phyloP scores from a whole-genome alignment of 192 early-diverging fungal genomes.

The Gaertneriomyces sp. region DNA sequence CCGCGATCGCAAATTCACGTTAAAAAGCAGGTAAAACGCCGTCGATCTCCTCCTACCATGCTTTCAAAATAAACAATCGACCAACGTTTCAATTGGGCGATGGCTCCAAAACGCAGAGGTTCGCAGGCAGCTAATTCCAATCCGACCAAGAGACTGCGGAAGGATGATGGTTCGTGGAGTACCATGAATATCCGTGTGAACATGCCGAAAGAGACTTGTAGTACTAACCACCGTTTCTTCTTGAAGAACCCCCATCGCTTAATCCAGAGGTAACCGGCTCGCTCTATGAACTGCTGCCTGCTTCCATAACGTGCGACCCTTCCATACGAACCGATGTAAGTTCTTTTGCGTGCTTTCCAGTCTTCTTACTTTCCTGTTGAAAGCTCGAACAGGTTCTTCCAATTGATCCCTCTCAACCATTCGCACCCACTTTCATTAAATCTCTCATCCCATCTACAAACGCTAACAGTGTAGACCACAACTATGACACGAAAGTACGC shows the following conservation, averaged over 20 bases:
- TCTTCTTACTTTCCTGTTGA: not conserved
- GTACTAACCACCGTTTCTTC: not conserved
- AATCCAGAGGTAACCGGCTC: conserved; percentile 20
- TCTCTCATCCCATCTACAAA: conserved; percentile 7
- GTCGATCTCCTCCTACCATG: not conserved
- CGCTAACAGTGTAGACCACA: conserved; percentile 14
- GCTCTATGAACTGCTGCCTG: conserved; percentile 22
- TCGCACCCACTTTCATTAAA: conserved; percentile 14
- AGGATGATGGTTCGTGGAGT: too few relatives aligned
- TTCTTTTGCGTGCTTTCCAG: not conserved
- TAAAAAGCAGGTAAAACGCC: too few relatives aligned
- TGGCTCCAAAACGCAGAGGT: too few relatives aligned
- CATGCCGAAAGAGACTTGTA: too few relatives aligned
- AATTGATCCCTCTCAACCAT: not conserved
- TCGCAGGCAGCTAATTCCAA: too few relatives aligned
- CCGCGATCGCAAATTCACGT: too few relatives aligned
- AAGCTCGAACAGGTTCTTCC: not conserved
- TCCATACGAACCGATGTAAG: not conserved
- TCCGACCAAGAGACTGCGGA: too few relatives aligned
- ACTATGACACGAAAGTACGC: conserved; percentile 48
- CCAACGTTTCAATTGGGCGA: not conserved
- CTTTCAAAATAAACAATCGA: not conserved
- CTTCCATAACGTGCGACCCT: not conserved
- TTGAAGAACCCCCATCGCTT: not conserved
- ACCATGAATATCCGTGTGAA: too few relatives aligned